Evolutionary conservation across 1,284 basidiomycete genomes (phyloP).

Genomic region (Irpex rosettiformis): DNA sequence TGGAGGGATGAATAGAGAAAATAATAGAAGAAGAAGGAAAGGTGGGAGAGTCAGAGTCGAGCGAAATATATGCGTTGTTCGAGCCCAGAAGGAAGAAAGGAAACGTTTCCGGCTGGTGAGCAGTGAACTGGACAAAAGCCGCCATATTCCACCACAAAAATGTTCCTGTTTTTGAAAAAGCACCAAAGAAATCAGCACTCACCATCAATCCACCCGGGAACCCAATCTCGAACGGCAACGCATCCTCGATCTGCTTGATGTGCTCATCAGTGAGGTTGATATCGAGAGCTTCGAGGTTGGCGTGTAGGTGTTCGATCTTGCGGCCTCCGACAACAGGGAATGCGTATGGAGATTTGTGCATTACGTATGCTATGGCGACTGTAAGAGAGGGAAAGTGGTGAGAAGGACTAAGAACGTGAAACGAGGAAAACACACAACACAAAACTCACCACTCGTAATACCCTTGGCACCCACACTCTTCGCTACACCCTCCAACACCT

Average conservation of each 20-base stretch:
- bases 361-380: constrained; percentile 24
- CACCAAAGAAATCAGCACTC: background rate
- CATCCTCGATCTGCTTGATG: constrained; percentile 18
- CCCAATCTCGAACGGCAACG: constrained; percentile 17
- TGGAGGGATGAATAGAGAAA: too few species aligned
- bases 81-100: background rate
- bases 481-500: constrained; percentile 4
- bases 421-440: background rate
- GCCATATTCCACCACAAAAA: background rate
- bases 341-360: constrained; percentile 24
- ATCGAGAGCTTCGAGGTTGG: constrained; percentile 22
- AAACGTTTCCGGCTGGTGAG: background rate
- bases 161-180: too few species aligned
- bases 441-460: constrained; percentile 6
- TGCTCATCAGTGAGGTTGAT: constrained; percentile 21
- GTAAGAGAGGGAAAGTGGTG: background rate
- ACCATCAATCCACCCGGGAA: constrained; percentile 17
- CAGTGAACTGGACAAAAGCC: background rate
- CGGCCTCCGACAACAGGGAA: constrained; percentile 26
- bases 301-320: constrained; percentile 23
- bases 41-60: too few species aligned
- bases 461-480: constrained; percentile 1
- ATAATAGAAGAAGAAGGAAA: too few species aligned
- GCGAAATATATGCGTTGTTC: too few species aligned
- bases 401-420: background rate